Evolutionary conservation across 257 asterid genomes (phyloP), one percentile per base, ranked within the genome.

Genomic region (Capsicum chinense): DNA sequence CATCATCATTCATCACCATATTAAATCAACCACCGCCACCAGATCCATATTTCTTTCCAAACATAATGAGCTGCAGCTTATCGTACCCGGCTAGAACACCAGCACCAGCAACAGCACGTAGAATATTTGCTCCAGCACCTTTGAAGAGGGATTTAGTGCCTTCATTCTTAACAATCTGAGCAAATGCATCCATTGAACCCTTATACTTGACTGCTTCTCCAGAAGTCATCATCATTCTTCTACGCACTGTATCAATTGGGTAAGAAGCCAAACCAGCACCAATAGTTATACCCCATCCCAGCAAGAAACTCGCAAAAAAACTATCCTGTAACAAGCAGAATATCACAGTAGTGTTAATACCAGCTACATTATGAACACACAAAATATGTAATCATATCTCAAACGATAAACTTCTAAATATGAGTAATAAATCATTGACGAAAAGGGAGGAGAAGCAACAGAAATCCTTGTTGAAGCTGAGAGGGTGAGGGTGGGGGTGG

Each of bases 171-270:
- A 92, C 69, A 35, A 93, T 93, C 88, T 90, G 93, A 5, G 88
- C 21, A 82, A 93, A 92, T 2, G 97, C 97, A 70, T 93, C 93
- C 35, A 89, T 5, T 19, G 97, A 91, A 88, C 92, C 89, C 81
- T 83, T 90, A 81, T 92, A 93, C 83, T 93, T 93, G 83, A 93
- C 92, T 5, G 97, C 92, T 86, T 93, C 96, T 13, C 97, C 97
- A 10, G 97, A 93, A 47, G 97, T 93, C 97, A 93, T 93, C 97
- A 93, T 93, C 97, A 93, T 93, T 71, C 97, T 91, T 92, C 97
- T 90, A 71, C 97, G 93, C 79, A 93, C 96, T 0, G 95, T 93
- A 80, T 93, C 97, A 16, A 90, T 87, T 60, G 97, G 97, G 90
- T 93, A 93, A 50, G 97, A 89, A 83, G 93, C 93, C 88, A 93